Conservation (phyloP, 306 rosid genomes). For the Quillaja saponaria region DNA sequence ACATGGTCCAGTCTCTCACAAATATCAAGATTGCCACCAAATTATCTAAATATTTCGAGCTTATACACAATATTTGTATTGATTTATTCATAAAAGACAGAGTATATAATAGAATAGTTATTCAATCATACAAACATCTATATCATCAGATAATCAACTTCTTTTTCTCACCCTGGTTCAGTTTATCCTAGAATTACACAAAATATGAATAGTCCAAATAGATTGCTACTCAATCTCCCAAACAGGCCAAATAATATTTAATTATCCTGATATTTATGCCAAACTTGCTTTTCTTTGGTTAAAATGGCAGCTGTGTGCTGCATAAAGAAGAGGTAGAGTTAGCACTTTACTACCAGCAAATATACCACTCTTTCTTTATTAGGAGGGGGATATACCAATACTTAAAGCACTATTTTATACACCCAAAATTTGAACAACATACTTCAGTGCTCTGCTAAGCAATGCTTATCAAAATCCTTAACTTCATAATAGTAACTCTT, state of each 20-base stretch:
- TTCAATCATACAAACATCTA: no score
- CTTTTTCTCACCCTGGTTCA: no score
- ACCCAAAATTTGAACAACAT: background rate
- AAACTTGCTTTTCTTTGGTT: background rate
- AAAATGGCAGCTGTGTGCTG: background rate
- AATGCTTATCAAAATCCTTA: slow-evolving; percentile 9
- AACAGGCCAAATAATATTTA: background rate
- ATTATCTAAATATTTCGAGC: no score
- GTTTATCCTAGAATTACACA: slow-evolving; percentile 5
- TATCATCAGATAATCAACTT: no score
- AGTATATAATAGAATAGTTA: no score
- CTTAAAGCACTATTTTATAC: background rate
- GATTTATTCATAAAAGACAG: no score
- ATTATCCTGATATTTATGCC: slow-evolving; percentile 10
- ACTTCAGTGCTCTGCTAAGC: slow-evolving; percentile 1
- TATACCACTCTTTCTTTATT: background rate
- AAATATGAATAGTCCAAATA: background rate
- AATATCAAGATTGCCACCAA: no score
- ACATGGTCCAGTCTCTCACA: no score
- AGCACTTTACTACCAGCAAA: no score
- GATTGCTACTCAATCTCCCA: background rate
- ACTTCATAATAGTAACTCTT: background rate
- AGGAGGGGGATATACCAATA: no score
- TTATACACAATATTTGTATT: no score
- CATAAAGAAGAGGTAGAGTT: background rate